Base-by-base conservation (phyloP, 129 eudicot species). In the Flaveria bidentis region DNA sequence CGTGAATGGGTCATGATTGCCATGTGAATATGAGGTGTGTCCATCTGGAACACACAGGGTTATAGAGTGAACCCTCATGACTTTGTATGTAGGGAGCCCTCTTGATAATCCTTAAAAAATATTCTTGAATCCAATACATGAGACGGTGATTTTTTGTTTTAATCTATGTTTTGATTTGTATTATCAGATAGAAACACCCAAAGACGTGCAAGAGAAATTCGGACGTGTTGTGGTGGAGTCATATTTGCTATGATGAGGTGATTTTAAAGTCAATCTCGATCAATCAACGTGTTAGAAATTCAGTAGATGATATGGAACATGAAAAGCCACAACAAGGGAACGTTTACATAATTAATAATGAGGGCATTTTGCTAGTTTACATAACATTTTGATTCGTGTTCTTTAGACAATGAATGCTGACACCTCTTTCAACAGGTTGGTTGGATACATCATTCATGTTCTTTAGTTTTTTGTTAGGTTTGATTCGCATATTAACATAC, bases 141-240 rank as follows among this genome's bases (percentile, higher is more conserved):
- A 70, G 15, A 22, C 39, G 5, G n/a, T 2, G 22, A 14, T 5
- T 28, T 49, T 36, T 62, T n/a, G 15, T 56, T 26, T 45, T 10
- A 46, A 23, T 56, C 5, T 57, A 10, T 67, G 49, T 67, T 61
- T 67, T 80, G 36, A 45, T 63, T 49, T 16, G 25, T 72, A 25
- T 81, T 23, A 75, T 9, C 90, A 94, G 98, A 88, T 94, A 57
- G 98, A 94, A 85, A 94, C 97, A 49, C 96, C 97, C 33, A 93
- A 88, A 79, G 98, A 93, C 51, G 90, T 93, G 66, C 90, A 93
- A 82, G 90, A 93, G 86, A 93, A 93, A 88, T 93, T 93, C 62
- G 97, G 98, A 36, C 85, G 98, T 76, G 90, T 93, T 68, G 98
- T 94, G 16, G 98, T 86, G 18, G 96, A 88, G 77, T 91, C 98